Evolutionary conservation across 352 stramenopile genomes (phyloP).

Genomic region (Pythium insidiosum): DNA sequence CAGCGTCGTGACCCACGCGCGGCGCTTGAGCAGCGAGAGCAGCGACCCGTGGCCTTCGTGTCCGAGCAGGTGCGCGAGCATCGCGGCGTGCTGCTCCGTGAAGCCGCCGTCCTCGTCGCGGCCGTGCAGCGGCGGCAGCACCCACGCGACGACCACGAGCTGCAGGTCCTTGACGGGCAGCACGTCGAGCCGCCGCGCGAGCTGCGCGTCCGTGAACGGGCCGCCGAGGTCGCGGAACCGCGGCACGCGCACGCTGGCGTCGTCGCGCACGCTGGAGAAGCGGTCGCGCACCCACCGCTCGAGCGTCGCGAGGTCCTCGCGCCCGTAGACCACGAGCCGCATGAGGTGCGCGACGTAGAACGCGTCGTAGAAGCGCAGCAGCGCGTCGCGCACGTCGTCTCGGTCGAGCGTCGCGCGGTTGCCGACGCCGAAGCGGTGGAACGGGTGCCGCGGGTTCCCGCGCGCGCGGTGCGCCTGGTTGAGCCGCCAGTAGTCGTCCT

Average conservation of each 20-base stretch:
- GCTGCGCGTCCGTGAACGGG: slow-evolving; percentile 18
- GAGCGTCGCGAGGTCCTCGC: slow-evolving; percentile 54
- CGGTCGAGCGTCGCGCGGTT: slow-evolving; percentile 53
- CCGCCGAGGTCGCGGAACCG: not conserved
- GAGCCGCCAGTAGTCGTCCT: slow-evolving; percentile 78
- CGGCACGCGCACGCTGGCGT: slow-evolving; percentile 8
- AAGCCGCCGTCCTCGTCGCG: too few relatives aligned
- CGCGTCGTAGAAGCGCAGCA: slow-evolving; percentile 74
- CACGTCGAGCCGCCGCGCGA: slow-evolving; percentile 9
- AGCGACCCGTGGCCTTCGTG: slow-evolving; percentile 82
- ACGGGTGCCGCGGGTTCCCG: slow-evolving; percentile 51
- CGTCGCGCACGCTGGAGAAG: slow-evolving; percentile 33
- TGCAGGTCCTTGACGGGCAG: slow-evolving; percentile 21
- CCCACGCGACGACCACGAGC: slow-evolving; percentile 22
- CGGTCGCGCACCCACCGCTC: slow-evolving; percentile 15
- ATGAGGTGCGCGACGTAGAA: slow-evolving; percentile 87
- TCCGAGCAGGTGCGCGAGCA: slow-evolving; percentile 74
- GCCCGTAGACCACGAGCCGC: slow-evolving; percentile 68
- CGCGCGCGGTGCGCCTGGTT: slow-evolving; percentile 27
- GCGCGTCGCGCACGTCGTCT: slow-evolving; percentile 9
- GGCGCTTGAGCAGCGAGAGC: slow-evolving; percentile 71
- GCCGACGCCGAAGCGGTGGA: slow-evolving; percentile 86
- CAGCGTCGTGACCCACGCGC: slow-evolving; percentile 24
- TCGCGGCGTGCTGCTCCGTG: slow-evolving; percentile 30
- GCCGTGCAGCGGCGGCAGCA: slow-evolving; percentile 17